Conservation (phyloP, 495 filamentous ascomycete genomes). For the Tuber indicum region DNA sequence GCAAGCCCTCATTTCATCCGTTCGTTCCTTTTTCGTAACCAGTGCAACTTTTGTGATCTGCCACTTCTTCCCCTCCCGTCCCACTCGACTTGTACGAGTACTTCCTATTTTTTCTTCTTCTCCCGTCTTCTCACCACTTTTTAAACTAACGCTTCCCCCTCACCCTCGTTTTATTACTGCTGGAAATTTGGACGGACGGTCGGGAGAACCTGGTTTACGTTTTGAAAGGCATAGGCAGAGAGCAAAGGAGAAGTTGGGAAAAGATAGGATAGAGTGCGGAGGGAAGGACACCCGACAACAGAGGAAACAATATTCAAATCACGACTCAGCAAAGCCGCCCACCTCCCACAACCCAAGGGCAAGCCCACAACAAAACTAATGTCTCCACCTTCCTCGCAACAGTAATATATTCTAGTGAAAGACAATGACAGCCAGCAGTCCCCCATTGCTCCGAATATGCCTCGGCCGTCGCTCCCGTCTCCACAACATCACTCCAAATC, state of each 20-base stretch:
- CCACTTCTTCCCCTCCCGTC: slow-evolving; percentile 1
- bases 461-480: not conserved
- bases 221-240: not conserved
- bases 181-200: not conserved
- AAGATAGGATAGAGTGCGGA: not conserved
- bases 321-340: not conserved
- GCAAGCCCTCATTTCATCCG: not conserved
- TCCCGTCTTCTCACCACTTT: not conserved
- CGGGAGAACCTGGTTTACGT: not conserved
- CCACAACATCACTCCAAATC: slow-evolving; percentile 28
- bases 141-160: not conserved
- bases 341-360: not conserved
- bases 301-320: not conserved
- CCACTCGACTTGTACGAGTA: not conserved
- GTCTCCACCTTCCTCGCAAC: not conserved
- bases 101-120: not conserved
- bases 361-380: not conserved
- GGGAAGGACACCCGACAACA: not conserved
- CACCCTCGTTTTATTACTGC: not conserved
- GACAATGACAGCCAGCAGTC: not conserved
- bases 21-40: not conserved
- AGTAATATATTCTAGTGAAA: not conserved
- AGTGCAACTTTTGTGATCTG: not conserved
- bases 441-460: not conserved
- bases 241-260: not conserved